phyloP scores from a whole-genome alignment of 495 filamentous ascomycete genomes.

The Hypomontagnella monticulosa region DNA sequence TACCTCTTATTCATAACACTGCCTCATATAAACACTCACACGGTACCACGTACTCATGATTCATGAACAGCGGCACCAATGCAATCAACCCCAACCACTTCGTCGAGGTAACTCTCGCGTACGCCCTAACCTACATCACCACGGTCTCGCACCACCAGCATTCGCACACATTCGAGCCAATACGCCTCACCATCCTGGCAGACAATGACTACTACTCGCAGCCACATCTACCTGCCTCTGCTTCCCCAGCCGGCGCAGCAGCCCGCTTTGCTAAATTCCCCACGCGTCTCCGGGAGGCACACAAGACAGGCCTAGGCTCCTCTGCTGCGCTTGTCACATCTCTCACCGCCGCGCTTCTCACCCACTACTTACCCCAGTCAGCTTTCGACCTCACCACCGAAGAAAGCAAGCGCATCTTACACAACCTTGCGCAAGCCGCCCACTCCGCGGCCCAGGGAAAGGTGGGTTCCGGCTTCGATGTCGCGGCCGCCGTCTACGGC shows the following conservation, averaged over 20 bases:
- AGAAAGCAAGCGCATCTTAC: constrained; percentile 62
- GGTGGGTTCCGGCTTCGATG: constrained; percentile 94
- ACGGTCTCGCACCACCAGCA: constrained; percentile 62
- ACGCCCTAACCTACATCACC: constrained; percentile 83
- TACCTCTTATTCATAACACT: constrained; percentile 21
- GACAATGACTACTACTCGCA: constrained; percentile 98
- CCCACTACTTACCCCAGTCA: constrained; percentile 75
- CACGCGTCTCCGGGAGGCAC: constrained; percentile 77
- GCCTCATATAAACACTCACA: not conserved
- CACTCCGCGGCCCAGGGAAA: constrained; percentile 98
- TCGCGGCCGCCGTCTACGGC: constrained; percentile 92
- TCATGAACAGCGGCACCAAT: constrained; percentile 42
- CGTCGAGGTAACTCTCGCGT: constrained; percentile 88
- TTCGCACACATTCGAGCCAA: constrained; percentile 68
- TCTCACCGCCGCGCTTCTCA: constrained; percentile 81
- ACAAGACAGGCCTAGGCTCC: constrained; percentile 97
- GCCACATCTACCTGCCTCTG: constrained; percentile 46
- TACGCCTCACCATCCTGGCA: constrained; percentile 86
- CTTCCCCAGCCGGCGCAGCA: not conserved
- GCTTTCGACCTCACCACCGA: constrained; percentile 60
- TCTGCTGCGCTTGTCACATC: constrained; percentile 95
- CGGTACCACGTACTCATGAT: constrained; percentile 13
- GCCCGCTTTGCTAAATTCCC: constrained; percentile 79
- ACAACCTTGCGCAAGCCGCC: constrained; percentile 91
- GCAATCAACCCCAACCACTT: constrained; percentile 72